Evolutionary conservation across 176 grass and related monocot species (phyloP).

Genomic region (Cenchrus americanus): DNA sequence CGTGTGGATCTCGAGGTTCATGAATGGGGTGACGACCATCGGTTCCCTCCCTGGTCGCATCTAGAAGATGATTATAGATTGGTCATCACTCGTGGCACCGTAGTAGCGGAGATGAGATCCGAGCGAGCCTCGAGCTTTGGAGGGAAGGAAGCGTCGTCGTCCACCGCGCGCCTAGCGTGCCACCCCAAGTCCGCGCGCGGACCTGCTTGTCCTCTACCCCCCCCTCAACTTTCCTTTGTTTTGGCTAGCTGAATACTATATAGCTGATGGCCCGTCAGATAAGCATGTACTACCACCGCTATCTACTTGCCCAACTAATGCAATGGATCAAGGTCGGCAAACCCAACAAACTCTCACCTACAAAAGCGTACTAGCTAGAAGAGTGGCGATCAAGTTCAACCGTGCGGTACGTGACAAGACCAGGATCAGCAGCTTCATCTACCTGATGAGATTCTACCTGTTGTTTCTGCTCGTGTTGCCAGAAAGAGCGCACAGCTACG

Average conservation of each 20-base stretch:
- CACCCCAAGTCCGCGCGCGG: background rate
- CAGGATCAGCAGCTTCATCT: background rate
- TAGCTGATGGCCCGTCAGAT: background rate
- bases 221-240: background rate
- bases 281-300: background rate
- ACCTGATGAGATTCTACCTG: background rate
- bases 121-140: no score
- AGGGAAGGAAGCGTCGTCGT: no score
- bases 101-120: background rate
- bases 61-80: no score
- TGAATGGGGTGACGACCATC: no score
- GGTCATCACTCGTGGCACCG: no score
- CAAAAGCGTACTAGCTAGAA: background rate
- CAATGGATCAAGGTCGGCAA: background rate
- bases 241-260: background rate
- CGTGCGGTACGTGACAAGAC: background rate
- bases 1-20: background rate
- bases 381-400: background rate
- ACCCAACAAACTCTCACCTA: slow-evolving; percentile 10
- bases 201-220: background rate
- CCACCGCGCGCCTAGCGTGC: no score
- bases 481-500: background rate
- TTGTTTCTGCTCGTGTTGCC: background rate
- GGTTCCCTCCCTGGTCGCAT: no score
- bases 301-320: background rate